phyloP scores from a whole-genome alignment of 169 alveolate genomes.

The Perkinsus marinus region DNA sequence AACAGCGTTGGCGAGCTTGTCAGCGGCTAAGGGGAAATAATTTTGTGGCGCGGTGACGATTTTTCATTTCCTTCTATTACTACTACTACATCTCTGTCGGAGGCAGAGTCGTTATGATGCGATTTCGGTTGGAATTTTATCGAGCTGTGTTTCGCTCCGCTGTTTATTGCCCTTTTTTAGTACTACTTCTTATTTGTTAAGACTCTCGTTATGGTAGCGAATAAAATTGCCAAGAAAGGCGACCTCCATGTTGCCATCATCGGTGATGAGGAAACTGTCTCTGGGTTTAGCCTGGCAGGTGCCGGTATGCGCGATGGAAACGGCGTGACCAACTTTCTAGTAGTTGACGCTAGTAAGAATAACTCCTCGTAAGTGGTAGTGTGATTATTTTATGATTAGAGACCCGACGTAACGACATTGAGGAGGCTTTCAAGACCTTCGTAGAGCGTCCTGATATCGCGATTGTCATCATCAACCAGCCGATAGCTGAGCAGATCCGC shows the following conservation, averaged over 20 bases:
- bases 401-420: constrained; percentile 36
- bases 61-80: background rate
- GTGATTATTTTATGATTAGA: background rate
- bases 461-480: constrained; percentile 57
- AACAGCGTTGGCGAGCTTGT: background rate
- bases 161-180: background rate
- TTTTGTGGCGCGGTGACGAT: background rate
- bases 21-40: background rate
- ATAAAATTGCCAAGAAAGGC: background rate
- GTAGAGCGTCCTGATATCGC: constrained; percentile 58
- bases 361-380: background rate
- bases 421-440: constrained; percentile 46
- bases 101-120: background rate
- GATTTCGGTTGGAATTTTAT: background rate
- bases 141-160: background rate
- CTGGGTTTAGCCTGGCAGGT: constrained; percentile 72
- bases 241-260: constrained; percentile 20
- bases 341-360: constrained; percentile 38
- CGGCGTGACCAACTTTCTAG: constrained; percentile 51
- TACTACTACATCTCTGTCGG: background rate
- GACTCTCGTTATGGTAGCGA: background rate
- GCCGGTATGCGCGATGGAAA: constrained; percentile 62
- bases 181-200: background rate
- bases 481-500: constrained; percentile 53
- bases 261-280: constrained; percentile 58